A percentile compares a stretch with the other conserved stretches of the same genome.
These are phyloP conservation scores for Papilionanthe hybrid DNA, from an alignment of 116 monocot species.

Conservation along the genomic window DNA sequence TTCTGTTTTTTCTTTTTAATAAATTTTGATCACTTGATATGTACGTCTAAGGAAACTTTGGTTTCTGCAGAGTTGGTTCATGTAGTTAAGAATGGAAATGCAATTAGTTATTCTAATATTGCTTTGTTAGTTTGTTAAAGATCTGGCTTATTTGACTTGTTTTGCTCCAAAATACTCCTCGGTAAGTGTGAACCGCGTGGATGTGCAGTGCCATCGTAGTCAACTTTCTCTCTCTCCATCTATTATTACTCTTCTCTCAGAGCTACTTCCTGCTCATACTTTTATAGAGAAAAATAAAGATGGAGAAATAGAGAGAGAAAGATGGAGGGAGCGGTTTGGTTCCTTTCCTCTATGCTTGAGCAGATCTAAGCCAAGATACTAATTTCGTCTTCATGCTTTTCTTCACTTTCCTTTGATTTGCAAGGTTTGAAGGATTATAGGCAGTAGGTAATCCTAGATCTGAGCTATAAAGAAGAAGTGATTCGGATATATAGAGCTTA, in stretches of 20 bases:
- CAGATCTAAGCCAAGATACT: no score
- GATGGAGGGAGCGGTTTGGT: neutral
- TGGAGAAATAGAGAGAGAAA: neutral
- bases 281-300: constrained; percentile 5
- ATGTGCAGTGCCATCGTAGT: neutral
- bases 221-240: neutral
- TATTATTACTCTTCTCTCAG: no score
- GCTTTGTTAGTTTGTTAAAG: neutral
- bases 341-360: neutral
- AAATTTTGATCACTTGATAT: neutral
- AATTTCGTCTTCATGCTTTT: no score
- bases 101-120: neutral
- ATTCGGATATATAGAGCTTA: no score
- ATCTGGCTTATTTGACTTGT: constrained; percentile 12
- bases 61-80: neutral
- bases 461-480: no score
- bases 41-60: neutral
- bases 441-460: no score
- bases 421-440: no score
- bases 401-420: no score
- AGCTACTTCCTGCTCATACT: neutral
- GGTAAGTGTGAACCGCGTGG: constrained; percentile 18
- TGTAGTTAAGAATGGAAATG: neutral
- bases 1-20: neutral
- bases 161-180: constrained; percentile 18